Conservation (phyloP, 2,329 filamentous ascomycete species). For the Scedosporium apiospermum region DNA sequence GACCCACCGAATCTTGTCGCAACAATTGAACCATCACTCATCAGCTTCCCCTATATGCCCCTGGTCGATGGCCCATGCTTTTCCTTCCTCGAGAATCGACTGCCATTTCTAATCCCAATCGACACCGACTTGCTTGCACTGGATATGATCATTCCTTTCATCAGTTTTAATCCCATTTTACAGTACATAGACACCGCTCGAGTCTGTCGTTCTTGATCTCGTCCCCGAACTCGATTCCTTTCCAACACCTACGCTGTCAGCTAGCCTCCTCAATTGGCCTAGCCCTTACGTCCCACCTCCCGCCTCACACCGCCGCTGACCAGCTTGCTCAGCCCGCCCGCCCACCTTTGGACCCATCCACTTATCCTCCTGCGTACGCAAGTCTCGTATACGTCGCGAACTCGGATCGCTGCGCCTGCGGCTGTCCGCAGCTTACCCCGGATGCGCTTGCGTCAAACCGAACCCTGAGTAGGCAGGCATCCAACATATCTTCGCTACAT, state of each 20-base stretch:
- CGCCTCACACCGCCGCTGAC: too few relatives aligned
- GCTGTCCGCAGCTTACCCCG: not conserved
- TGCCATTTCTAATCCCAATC: not conserved
- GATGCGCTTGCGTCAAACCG: not conserved
- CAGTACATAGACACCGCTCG: too few relatives aligned
- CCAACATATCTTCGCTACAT: not conserved
- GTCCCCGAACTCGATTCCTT: not conserved
- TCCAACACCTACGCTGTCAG: not conserved
- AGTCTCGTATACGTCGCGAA: not conserved
- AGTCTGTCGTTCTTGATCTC: too few relatives aligned
- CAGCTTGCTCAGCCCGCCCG: too few relatives aligned
- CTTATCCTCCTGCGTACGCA: not conserved
- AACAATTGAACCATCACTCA: not conserved
- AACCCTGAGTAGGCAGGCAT: not conserved
- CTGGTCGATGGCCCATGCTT: not conserved
- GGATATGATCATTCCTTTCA: not conserved
- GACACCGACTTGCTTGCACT: not conserved
- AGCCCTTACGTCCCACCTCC: not conserved
- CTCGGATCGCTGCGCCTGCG: not conserved
- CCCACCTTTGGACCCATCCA: too few relatives aligned
- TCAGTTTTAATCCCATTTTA: not conserved
- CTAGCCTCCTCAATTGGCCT: not conserved
- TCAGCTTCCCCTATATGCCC: slow-evolving; percentile 1
- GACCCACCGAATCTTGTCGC: not conserved
- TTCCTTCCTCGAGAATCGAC: not conserved